Evolutionary conservation across 1,284 basidiomycete species (phyloP).

Genomic region (Microstroma glucosiphilum): DNA sequence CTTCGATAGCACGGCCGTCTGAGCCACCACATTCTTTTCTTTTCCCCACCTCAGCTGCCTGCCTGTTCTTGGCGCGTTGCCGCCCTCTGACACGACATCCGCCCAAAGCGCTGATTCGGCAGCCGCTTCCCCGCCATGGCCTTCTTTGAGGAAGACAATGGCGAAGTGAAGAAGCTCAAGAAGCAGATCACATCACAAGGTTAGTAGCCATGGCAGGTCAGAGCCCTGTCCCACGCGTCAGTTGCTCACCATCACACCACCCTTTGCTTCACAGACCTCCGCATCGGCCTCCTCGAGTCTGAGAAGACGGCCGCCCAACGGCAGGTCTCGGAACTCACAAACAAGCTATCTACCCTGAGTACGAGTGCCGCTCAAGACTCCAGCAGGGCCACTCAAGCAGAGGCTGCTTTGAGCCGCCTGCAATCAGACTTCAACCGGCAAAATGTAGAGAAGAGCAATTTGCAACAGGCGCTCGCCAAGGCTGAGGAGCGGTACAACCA

Average conservation of each 20-base stretch:
- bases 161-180: conserved; percentile 12
- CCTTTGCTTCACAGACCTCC: background rate
- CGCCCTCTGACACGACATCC: no score
- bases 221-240: background rate
- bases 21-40: no score
- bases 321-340: background rate
- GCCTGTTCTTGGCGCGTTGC: no score
- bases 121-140: background rate
- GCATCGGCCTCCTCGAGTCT: background rate
- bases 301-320: background rate
- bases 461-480: conserved; percentile 9
- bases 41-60: no score
- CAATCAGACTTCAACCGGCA: background rate
- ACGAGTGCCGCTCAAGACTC: background rate
- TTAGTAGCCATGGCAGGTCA: background rate
- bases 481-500: background rate
- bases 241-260: background rate
- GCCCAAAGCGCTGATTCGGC: no score
- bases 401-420: background rate
- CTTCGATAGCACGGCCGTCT: no score
- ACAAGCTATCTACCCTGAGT: background rate
- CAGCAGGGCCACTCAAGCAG: background rate
- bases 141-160: conserved; percentile 4
- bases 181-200: conserved; percentile 5
- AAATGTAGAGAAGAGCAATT: background rate